A percentile compares a stretch with the other conserved stretches of the same genome.
Evolutionary conservation across 2,329 filamentous ascomycete species (phyloP).

Genomic region (Colletotrichum lini): DNA sequence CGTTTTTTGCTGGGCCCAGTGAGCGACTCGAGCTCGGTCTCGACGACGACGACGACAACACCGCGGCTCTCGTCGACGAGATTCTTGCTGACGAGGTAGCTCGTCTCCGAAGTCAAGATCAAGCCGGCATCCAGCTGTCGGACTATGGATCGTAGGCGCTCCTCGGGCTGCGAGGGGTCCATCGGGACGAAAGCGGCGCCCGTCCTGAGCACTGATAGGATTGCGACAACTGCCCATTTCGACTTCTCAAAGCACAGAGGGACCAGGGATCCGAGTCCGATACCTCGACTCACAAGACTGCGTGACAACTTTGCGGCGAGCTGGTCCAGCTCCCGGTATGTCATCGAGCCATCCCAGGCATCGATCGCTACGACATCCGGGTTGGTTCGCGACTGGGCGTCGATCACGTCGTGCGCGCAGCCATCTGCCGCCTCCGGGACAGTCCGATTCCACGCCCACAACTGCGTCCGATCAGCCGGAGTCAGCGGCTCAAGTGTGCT

Average conservation of each 20-base stretch:
- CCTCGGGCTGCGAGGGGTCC: not conserved
- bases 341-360: not conserved
- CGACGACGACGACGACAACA: too few species aligned
- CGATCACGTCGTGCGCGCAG: not conserved
- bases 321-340: not conserved
- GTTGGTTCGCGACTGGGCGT: not conserved
- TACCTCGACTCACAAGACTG: not conserved
- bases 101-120: not conserved
- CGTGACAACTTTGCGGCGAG: not conserved
- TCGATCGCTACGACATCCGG: too few species aligned
- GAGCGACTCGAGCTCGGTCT: too few species aligned
- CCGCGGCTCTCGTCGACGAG: not conserved
- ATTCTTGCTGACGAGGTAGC: not conserved
- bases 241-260: slow-evolving; percentile 22
- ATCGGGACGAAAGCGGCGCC: slow-evolving; percentile 6
- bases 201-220: slow-evolving; percentile 11
- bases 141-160: not conserved
- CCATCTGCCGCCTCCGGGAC: not conserved
- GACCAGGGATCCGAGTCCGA: not conserved
- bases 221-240: not conserved
- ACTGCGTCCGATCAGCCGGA: not conserved
- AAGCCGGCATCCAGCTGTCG: slow-evolving; percentile 9
- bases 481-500: not conserved
- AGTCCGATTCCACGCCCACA: not conserved
- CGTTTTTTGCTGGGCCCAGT: not conserved